Evolutionary conservation across 495 filamentous ascomycete genomes (phyloP), one percentile per base, ranked within the genome.

Genomic region (Thermothielavioides terrestris): DNA sequence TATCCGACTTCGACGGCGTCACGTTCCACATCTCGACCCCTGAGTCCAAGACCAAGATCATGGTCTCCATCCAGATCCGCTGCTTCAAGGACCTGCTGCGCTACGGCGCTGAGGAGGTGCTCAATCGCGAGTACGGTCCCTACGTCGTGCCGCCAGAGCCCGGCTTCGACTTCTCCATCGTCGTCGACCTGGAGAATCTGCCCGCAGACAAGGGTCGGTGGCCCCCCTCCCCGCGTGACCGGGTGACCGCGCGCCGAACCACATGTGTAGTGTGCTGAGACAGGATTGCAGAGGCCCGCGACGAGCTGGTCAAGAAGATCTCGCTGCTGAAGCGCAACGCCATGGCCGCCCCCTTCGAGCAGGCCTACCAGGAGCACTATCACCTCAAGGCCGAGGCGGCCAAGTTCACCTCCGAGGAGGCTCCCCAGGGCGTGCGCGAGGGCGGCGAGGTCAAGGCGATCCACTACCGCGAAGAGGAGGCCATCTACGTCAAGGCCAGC

Each of bases 401-500:
- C n/a, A 83, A 83, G 61, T 94, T 88, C 58, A 94, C 84, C 10
- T 82, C 85, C 1, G 92, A 97, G 68, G 84, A 88, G 36, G 94
- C 94, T 12, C 92, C 92, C 1, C 84, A 91, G 61, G 89, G 89
- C 37, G 75, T 94, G 28, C 70, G 77, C 59, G 90, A 95, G 71
- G 88, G 89, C 25, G 89, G 89, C 32, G 84, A 94, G 55, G 85
- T 96, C 21, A 95, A 92, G 84, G 84, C 90, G 2, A 92, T 98
- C 51, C 90, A 96, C 58, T 97, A 98, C 71, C 83, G 92, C 15
- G 94, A 98, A 55, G 92, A 97, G 72, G 92, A 98, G 64, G 92
- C 92, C n/a, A 96, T 98, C 63, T 98, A 95, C 68, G 88, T 98
- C 74, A 95, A 97, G 68, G 91, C 92, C 27, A 94, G 85, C 66